Evolutionary conservation across 805 yeast genomes (phyloP), one percentile per base, ranked within the genome.

Genomic region (Gaillardinia entomophila): DNA sequence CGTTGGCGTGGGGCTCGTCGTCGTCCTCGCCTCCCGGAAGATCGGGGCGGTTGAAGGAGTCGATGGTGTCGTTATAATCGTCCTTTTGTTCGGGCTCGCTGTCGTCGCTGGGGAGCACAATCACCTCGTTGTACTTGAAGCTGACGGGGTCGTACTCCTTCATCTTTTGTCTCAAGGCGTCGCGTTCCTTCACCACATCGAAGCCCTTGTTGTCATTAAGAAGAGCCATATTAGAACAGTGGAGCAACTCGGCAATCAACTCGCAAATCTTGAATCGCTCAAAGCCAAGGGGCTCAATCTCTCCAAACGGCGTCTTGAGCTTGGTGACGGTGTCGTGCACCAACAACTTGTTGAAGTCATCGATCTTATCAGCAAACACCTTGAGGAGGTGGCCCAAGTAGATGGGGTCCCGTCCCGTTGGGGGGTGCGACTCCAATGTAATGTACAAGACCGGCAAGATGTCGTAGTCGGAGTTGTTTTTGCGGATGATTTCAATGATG

Each of bases 201-300:
- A 41, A 62, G 7, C 71, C 73, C 46, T 63, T 63, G 35, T 62
- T 62, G 41, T 65, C 71, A 40, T 66, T 66, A 22, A 66, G 49
- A 30, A 66, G 48, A 12, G 69, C 68, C 73, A 66, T 66, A 43
- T 66, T 66, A 11, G 70, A 64, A 35, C 73, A 66, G 48, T 66
- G 73, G 30, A 66, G 54, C 24, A 66, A 55, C 42, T 66, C 73
- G 2, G 73, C 73, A 20, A 66, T 59, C 38, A 66, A 55, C 46
- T 66, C 73, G 42, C 71, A 65, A 20, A 66, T 65, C 46, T 66
- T 66, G 45, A 66, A 66, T 33, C 71, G 46, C 41, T 66, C 73
- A 41, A 65, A 66, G 1, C 73, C 73, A 31, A 66, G 53, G 1
- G 73, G 71, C 43, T 51, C 57, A 26, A 53, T 53, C 20, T 51